Evolutionary conservation across 371 early-diverging fungal species (phyloP).

Genomic region (Rhizopus delemar): DNA sequence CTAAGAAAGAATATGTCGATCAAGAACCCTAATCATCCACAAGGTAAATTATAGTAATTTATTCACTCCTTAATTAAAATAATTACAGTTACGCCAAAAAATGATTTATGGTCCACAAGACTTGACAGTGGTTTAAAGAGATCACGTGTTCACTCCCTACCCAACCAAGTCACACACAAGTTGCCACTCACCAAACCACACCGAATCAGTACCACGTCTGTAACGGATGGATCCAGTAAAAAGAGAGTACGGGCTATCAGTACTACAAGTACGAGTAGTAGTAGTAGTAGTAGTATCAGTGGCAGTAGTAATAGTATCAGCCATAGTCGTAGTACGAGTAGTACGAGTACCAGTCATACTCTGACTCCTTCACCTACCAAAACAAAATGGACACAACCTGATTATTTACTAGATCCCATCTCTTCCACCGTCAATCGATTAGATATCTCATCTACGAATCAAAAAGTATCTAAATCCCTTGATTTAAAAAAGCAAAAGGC

Average conservation of each 20-base stretch:
- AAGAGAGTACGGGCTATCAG: background rate
- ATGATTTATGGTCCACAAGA: conserved; percentile 23
- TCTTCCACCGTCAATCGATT: conserved; percentile 32
- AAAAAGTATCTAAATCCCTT: conserved; percentile 30
- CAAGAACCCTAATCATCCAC: background rate
- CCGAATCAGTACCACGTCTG: conserved; percentile 12
- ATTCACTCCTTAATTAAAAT: background rate
- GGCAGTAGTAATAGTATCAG: too few species aligned
- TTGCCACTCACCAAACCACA: too few species aligned
- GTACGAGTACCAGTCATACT: background rate
- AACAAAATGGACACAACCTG: background rate
- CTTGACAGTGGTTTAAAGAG: conserved; percentile 24
- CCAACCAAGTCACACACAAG: conserved; percentile 7
- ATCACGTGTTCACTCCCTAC: conserved; percentile 47
- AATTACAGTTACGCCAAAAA: conserved; percentile 2
- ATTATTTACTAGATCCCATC: conserved; percentile 28
- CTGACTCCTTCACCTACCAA: background rate
- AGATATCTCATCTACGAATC: conserved; percentile 22
- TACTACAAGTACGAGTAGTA: conserved; percentile 2
- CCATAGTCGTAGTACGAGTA: background rate
- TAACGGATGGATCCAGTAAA: background rate
- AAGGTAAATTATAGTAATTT: conserved; percentile 13
- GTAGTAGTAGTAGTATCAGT: background rate
- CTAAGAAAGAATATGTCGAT: conserved; percentile 46
- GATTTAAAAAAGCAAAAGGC: conserved; percentile 45